phyloP scores from a whole-genome alignment of 768 basidiomycete genomes.

The Xerocomellus intermedius region DNA sequence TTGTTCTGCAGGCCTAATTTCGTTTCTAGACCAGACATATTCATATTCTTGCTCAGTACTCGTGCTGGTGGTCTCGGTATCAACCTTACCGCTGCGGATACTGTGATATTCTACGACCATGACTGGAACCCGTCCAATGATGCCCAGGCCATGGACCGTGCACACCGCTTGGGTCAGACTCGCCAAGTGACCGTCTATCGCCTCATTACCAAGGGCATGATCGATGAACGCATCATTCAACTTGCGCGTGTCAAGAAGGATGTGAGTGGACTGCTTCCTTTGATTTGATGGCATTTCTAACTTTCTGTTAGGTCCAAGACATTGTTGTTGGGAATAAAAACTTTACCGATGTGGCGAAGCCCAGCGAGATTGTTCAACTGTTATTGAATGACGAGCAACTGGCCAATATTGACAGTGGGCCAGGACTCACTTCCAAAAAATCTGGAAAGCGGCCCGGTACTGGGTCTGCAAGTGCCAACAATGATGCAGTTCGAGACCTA shows the following conservation, averaged over 20 bases:
- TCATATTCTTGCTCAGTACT: conserved; percentile 91
- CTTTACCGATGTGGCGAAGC: conserved; percentile 88
- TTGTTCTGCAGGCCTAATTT: not conserved
- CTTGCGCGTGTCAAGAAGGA: conserved; percentile 97
- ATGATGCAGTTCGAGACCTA: conserved; percentile 53
- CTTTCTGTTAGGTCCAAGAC: conserved; percentile 79
- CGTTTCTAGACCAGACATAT: conserved; percentile 69
- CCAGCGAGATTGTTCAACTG: conserved; percentile 94
- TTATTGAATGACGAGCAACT: conserved; percentile 94
- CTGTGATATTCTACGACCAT: conserved; percentile 27
- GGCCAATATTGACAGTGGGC: conserved; percentile 56
- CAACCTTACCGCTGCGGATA: conserved; percentile 77
- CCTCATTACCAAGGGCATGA: conserved; percentile 88
- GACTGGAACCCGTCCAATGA: conserved; percentile 87
- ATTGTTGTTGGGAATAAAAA: conserved; percentile 98
- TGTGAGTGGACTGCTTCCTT: conserved; percentile 41
- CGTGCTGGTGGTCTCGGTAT: conserved; percentile 96
- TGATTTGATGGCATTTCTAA: not conserved
- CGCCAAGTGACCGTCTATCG: conserved; percentile 97
- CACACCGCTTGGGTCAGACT: conserved; percentile 94
- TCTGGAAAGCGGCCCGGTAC: conserved; percentile 36
- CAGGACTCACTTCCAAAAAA: conserved; percentile 36
- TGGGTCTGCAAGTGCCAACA: conserved; percentile 32
- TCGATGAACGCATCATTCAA: conserved; percentile 96
- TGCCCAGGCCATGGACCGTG: conserved; percentile 97